These are phyloP conservation scores for Verticillium klebahnii DNA, from an alignment of 2,329 filamentous ascomycete species.

Conservation along the genomic window DNA sequence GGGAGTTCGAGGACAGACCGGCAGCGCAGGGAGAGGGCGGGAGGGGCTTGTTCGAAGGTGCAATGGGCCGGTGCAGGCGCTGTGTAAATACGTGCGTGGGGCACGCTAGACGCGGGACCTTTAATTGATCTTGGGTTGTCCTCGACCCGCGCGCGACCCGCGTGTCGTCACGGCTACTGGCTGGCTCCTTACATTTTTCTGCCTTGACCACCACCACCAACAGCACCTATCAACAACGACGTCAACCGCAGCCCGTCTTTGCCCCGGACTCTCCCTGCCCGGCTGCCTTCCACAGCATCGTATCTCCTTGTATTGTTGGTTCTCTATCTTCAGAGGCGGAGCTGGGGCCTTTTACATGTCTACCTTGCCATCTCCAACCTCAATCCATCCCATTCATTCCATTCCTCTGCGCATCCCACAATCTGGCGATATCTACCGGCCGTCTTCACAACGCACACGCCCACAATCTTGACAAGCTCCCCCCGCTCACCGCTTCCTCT, in stretches of 20 bases:
- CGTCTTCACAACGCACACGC: background rate
- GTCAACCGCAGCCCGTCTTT: background rate
- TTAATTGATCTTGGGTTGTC: slow-evolving; percentile 1
- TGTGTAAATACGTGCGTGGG: background rate
- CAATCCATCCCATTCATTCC: background rate
- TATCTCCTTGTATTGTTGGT: background rate
- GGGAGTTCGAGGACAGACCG: background rate
- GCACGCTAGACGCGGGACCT: slow-evolving; percentile 1
- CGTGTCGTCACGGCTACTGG: background rate
- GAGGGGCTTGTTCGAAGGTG: background rate
- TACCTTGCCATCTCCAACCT: background rate
- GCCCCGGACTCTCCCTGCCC: no score
- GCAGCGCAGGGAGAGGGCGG: background rate
- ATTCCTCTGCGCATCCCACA: background rate
- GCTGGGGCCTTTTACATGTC: background rate
- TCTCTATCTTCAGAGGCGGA: background rate
- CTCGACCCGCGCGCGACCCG: background rate
- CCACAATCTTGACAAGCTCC: background rate
- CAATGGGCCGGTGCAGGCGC: no score
- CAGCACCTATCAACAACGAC: background rate
- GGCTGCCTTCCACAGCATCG: background rate
- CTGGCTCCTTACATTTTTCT: background rate
- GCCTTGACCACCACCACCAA: background rate
- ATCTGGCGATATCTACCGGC: background rate
- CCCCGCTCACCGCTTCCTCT: no score